phyloP scores from a whole-genome alignment of 129 eudicot genomes.

The Daucus carota region DNA sequence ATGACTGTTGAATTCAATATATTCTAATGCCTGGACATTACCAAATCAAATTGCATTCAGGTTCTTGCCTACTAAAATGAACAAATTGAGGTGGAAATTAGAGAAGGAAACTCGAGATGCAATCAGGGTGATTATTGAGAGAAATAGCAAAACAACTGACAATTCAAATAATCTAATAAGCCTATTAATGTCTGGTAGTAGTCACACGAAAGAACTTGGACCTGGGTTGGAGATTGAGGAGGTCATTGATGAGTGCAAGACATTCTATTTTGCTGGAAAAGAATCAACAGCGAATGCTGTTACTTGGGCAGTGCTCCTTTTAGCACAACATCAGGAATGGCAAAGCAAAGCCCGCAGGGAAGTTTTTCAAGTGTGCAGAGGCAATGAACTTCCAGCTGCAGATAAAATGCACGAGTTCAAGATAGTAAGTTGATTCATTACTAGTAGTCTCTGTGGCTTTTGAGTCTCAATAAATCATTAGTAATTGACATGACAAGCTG shows the following conservation, averaged over 20 bases:
- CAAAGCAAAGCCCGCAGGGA: constrained; percentile 1
- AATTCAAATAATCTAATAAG: not conserved
- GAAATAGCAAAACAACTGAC: not conserved
- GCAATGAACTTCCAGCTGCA: not conserved
- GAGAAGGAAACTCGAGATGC: not conserved
- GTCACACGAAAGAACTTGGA: not conserved
- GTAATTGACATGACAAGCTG: not conserved
- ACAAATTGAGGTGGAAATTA: not conserved
- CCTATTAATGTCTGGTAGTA: not conserved
- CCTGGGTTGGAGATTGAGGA: not conserved
- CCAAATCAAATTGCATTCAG: not conserved
- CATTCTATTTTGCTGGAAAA: too few species aligned
- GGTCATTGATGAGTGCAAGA: too few species aligned
- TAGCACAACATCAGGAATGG: not conserved
- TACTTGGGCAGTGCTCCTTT: not conserved
- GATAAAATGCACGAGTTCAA: not conserved
- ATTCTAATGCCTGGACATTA: not conserved
- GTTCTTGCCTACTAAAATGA: too few species aligned
- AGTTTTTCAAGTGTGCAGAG: not conserved
- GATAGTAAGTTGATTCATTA: not conserved
- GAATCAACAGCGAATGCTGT: not conserved
- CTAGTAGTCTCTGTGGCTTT: not conserved
- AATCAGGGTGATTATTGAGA: not conserved
- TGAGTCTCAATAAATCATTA: not conserved
- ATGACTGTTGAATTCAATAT: not conserved